Evolutionary conservation across 306 rosid genomes (phyloP).

Genomic region (Inga laurina): DNA sequence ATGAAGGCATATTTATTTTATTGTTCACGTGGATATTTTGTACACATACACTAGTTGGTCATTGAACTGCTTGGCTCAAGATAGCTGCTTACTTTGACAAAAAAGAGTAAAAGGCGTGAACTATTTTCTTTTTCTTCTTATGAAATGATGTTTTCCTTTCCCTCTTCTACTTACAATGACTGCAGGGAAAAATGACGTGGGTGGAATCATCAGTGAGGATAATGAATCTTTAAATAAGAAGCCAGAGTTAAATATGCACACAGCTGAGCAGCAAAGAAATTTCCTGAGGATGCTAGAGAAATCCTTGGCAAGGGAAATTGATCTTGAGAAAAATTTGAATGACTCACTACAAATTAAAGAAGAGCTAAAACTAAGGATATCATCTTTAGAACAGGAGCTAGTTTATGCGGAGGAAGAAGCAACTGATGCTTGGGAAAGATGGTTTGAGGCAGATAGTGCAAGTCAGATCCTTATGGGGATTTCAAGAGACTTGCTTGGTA

Average conservation of each 20-base stretch:
- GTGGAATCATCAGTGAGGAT: constrained; percentile 39
- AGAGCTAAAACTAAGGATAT: constrained; percentile 44
- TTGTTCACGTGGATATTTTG: neutral
- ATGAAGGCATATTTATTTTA: neutral
- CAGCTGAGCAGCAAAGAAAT: constrained; percentile 65
- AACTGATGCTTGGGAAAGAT: constrained; percentile 56
- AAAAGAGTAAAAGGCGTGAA: constrained; percentile 19
- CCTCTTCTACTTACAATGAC: constrained; percentile 21
- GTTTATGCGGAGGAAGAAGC: constrained; percentile 64
- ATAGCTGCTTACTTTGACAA: constrained; percentile 31
- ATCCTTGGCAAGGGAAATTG: constrained; percentile 78
- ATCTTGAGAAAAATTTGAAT: constrained; percentile 66
- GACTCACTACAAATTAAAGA: constrained; percentile 58
- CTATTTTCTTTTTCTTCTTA: constrained; percentile 11
- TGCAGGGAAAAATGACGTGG: constrained; percentile 55
- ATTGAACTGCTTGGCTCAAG: constrained; percentile 25
- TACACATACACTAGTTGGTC: neutral
- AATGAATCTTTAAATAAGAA: constrained; percentile 40
- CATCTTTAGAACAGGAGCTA: constrained; percentile 52
- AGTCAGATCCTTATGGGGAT: constrained; percentile 57
- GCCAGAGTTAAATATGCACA: constrained; percentile 54
- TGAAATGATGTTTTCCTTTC: neutral
- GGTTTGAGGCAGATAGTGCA: constrained; percentile 67
- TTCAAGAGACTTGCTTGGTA: constrained; percentile 74
- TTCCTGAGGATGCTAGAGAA: constrained; percentile 80